Conservation (phyloP, 2,329 filamentous ascomycete genomes). For the Fusarium haematococcum region DNA sequence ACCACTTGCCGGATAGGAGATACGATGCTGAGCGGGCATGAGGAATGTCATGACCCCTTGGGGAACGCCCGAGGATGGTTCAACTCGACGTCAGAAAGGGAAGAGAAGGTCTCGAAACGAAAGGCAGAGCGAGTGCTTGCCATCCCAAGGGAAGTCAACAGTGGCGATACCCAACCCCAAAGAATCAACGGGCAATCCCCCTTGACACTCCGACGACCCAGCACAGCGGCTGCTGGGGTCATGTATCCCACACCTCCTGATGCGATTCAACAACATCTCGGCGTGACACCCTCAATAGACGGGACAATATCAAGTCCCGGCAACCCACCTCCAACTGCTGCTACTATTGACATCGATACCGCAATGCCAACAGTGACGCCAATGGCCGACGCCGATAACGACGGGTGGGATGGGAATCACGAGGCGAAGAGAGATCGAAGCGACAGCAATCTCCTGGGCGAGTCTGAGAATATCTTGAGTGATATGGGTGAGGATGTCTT, state of each 20-base stretch:
- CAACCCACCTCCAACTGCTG: constrained; percentile 51
- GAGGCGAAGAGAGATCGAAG: constrained; percentile 61
- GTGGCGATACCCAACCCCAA: constrained; percentile 56
- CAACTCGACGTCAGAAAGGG: constrained; percentile 56
- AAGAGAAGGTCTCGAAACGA: constrained; percentile 60
- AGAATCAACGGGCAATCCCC: constrained; percentile 64
- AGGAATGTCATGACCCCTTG: constrained; percentile 62
- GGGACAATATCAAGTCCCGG: constrained; percentile 67
- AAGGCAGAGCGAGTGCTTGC: constrained; percentile 62
- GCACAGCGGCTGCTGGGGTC: constrained; percentile 60
- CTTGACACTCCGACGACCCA: constrained; percentile 61
- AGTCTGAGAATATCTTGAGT: constrained; percentile 72
- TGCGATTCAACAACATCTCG: constrained; percentile 66
- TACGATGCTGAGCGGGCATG: constrained; percentile 50
- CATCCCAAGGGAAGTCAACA: constrained; percentile 56
- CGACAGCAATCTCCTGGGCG: constrained; percentile 56
- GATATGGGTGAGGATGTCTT: constrained; percentile 78
- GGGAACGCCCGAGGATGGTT: constrained; percentile 63
- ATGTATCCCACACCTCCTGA: constrained; percentile 82
- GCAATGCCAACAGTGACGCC: constrained; percentile 34
- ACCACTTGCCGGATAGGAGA: constrained; percentile 56
- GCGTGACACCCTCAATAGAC: constrained; percentile 68
- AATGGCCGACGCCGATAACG: constrained; percentile 40
- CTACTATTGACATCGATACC: constrained; percentile 48
- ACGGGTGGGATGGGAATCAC: constrained; percentile 49